Conservation (phyloP, 2,329 filamentous ascomycete species). For the Talaromyces sp. region DNA sequence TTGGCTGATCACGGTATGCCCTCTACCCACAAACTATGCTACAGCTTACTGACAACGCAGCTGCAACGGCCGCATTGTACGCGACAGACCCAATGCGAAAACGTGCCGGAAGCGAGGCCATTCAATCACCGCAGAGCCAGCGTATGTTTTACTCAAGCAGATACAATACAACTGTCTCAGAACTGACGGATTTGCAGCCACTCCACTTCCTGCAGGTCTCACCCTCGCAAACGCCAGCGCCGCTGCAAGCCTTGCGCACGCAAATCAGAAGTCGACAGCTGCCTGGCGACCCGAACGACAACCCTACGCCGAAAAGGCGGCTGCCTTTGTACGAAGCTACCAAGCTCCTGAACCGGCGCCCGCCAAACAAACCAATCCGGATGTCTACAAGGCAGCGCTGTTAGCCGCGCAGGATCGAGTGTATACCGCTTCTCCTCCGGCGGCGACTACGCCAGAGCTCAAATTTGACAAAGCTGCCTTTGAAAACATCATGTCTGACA, state of each 20-base stretch:
- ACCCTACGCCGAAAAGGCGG: slow-evolving; percentile 59
- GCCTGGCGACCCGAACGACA: slow-evolving; percentile 60
- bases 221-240: slow-evolving; percentile 63
- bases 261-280: slow-evolving; percentile 54
- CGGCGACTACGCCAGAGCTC: neutral
- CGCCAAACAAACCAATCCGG: slow-evolving; percentile 56
- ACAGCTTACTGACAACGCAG: slow-evolving; percentile 27
- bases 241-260: slow-evolving; percentile 71
- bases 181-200: slow-evolving; percentile 10
- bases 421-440: slow-evolving; percentile 18
- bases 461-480: slow-evolving; percentile 56
- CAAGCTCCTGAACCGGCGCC: slow-evolving; percentile 35
- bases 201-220: slow-evolving; percentile 53
- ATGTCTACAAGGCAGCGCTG: slow-evolving; percentile 71
- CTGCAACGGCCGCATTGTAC: slow-evolving; percentile 61
- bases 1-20: slow-evolving; percentile 18
- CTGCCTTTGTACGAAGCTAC: slow-evolving; percentile 58
- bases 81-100: slow-evolving; percentile 45
- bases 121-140: slow-evolving; percentile 1
- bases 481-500: slow-evolving; percentile 45
- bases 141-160: neutral
- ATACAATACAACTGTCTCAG: neutral
- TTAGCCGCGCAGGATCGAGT: slow-evolving; percentile 50
- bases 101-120: slow-evolving; percentile 15
- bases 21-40: neutral